Percentiles rank a stretch among this genome's conserved stretches.
Conservation (phyloP, 2,329 filamentous ascomycete genomes). For the Lizonia empirigonia region DNA sequence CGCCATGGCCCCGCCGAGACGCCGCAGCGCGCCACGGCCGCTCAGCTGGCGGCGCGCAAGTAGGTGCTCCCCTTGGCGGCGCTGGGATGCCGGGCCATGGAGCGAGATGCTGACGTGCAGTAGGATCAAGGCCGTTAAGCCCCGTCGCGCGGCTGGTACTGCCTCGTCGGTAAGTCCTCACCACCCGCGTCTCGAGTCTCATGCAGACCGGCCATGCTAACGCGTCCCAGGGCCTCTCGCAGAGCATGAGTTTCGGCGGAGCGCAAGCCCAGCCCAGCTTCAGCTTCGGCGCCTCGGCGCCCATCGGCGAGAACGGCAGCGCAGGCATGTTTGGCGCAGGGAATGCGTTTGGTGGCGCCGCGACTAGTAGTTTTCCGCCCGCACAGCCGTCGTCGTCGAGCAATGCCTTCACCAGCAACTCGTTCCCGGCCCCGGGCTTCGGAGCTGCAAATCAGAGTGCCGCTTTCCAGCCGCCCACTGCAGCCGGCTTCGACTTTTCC, state of each 20-base stretch:
- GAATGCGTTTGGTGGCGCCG: slow-evolving; percentile 24
- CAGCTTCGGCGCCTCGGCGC: slow-evolving; percentile 32
- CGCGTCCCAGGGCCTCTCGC: slow-evolving; percentile 28
- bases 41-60: slow-evolving; percentile 61
- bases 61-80: no score
- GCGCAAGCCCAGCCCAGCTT: slow-evolving; percentile 26
- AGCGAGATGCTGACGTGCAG: slow-evolving; percentile 30
- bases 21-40: slow-evolving; percentile 59
- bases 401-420: slow-evolving; percentile 37
- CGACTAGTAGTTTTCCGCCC: slow-evolving; percentile 42
- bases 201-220: no score
- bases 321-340: slow-evolving; percentile 17
- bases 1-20: slow-evolving; percentile 50
- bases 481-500: slow-evolving; percentile 37
- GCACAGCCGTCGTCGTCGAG: slow-evolving; percentile 31
- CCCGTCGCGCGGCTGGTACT: slow-evolving; percentile 29
- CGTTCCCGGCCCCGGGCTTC: slow-evolving; percentile 41
- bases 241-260: slow-evolving; percentile 30
- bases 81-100: no score
- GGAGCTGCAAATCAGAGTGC: slow-evolving; percentile 28
- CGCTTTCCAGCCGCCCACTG: slow-evolving; percentile 35
- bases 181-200: no score
- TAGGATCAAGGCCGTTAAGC: slow-evolving; percentile 37
- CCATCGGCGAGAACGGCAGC: slow-evolving; percentile 20
- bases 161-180: slow-evolving; percentile 35